Conservation (phyloP, 2,329 filamentous ascomycete species). For the Beauveria australis region DNA sequence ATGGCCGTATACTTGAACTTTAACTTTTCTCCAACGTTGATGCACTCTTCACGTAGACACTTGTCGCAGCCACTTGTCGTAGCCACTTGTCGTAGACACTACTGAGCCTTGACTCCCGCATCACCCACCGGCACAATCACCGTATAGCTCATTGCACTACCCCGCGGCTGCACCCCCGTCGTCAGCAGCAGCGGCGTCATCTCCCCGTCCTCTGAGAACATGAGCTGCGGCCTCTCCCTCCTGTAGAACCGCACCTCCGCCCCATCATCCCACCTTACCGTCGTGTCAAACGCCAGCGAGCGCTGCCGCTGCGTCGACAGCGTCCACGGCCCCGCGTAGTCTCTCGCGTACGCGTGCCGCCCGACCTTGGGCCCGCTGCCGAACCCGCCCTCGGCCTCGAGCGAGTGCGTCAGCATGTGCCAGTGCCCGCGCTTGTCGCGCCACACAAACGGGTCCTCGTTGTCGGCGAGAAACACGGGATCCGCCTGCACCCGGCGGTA, state of each 20-base stretch:
- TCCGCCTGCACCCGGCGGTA: slow-evolving; percentile 14
- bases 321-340: slow-evolving; percentile 22
- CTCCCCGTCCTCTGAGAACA: slow-evolving; percentile 37
- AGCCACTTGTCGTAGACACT: not conserved
- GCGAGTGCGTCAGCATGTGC: slow-evolving; percentile 25
- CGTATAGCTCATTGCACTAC: slow-evolving; percentile 18
- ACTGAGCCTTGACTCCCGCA: slow-evolving; percentile 13
- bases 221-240: slow-evolving; percentile 39
- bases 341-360: slow-evolving; percentile 21
- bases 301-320: slow-evolving; percentile 18
- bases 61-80: no score
- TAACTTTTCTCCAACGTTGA: no score
- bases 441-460: slow-evolving; percentile 27
- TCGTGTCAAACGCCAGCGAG: slow-evolving; percentile 21
- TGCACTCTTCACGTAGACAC: not conserved
- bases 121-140: slow-evolving; percentile 19
- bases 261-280: slow-evolving; percentile 30
- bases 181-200: slow-evolving; percentile 38
- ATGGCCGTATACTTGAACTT: not conserved
- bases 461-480: slow-evolving; percentile 14
- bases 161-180: slow-evolving; percentile 37
- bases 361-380: slow-evolving; percentile 21
- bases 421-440: slow-evolving; percentile 25
- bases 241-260: slow-evolving; percentile 29
- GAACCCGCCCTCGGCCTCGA: slow-evolving; percentile 20